These are phyloP conservation scores for Rostrohypoxylon terebratum DNA, from an alignment of 495 filamentous ascomycete genomes.

Conservation along the genomic window DNA sequence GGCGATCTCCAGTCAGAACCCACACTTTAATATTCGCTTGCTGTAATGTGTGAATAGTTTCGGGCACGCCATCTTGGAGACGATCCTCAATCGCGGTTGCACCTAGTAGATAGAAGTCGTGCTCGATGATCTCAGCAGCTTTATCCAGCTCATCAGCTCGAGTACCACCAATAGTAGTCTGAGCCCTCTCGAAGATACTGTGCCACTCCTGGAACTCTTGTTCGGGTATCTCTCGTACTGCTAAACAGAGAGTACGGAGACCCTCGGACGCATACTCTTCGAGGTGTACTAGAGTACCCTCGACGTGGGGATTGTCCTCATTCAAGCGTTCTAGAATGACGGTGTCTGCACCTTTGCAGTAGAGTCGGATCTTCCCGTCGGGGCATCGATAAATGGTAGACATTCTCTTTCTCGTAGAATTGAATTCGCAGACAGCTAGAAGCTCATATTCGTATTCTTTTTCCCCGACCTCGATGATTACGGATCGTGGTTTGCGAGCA, in stretches of 20 bases:
- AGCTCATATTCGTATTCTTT: conserved; percentile 86
- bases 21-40: conserved; percentile 98
- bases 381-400: conserved; percentile 96
- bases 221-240: conserved; percentile 93
- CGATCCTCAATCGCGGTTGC: conserved; percentile 98
- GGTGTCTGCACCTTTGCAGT: conserved; percentile 97
- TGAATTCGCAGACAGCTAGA: conserved; percentile 97
- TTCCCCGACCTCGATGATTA: conserved; percentile 80
- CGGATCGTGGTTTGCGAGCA: conserved; percentile 86
- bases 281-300: conserved; percentile 88
- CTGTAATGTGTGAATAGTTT: conserved; percentile 98
- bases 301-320: conserved; percentile 83
- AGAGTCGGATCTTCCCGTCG: conserved; percentile 92
- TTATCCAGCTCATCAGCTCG: conserved; percentile 97
- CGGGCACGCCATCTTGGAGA: conserved; percentile 96
- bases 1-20: conserved; percentile 97
- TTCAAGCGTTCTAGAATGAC: conserved; percentile 90
- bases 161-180: conserved; percentile 90
- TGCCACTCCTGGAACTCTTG: conserved; percentile 91
- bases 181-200: conserved; percentile 86
- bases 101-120: conserved; percentile 88
- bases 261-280: conserved; percentile 99
- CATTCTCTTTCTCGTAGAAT: conserved; percentile 98
- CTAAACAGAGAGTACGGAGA: conserved; percentile 92
- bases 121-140: conserved; percentile 94